Evolutionary conservation across 106 monocot genomes (phyloP), one percentile per base, ranked within the genome.

Genomic region (Amphibolis antarctica): DNA sequence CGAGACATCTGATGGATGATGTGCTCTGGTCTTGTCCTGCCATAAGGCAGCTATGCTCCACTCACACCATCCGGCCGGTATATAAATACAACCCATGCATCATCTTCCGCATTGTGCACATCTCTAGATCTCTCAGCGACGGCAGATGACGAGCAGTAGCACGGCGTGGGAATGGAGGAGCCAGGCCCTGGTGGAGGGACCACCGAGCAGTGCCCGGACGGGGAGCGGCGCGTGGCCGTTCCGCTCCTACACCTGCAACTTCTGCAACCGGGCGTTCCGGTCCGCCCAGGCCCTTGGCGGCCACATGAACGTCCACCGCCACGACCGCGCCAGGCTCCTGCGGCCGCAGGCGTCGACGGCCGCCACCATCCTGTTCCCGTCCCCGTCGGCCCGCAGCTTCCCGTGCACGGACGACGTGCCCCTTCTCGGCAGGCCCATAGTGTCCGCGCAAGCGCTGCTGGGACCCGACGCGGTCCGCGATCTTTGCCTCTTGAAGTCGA

Each of bases 281-380:
- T 50, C 65, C 9, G 49, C 65, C 17, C 65, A 65, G 65, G 65
- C 65, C 17, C 49, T 65, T 0, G 65, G 65, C 10, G 65, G 65
- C 5, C 65, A 65, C 30, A 65, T 65, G 65, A 65, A 65, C 51
- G 51, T 65, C 30, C 65, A 65, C 65, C 48, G 65, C n/a, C 48
- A 27, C 11, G 65, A 65, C 47, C 14, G 65, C n/a, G 65, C 65
- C 19, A 36, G 42, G 13, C 44, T 46, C 12, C 17, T 12, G 25
- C 64, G 47, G 47, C 11, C 24, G 15, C 27, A 12, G 18, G 12
- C 46, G 1, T 15, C n/a, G 42, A 18, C 21, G 10, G 5, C 62
- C 9, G 22, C 19, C n/a, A 18, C 62, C 43, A 20, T 27, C 42
- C 9, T 44, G 21, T 42, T 62, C 62, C 29, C 58, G 23, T 15